Evolutionary conservation across 176 grass and related monocot species (phyloP).

Genomic region (Hordeum vulgare): MorexV3_pseudomolecules_assembly NC_058524.1:581331960-581332459

Average conservation of each 20-base stretch:
- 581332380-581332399: too few relatives aligned
- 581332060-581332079: constrained; percentile 34
- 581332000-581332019: background rate
- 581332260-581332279: constrained; percentile 43
- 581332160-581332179: background rate
- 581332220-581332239: background rate
- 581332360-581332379: constrained; percentile 16
- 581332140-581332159: constrained; percentile 31
- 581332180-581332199: background rate
- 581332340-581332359: constrained; percentile 35
- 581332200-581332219: background rate
- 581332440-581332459: constrained; percentile 3
- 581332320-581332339: constrained; percentile 40
- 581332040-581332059: constrained; percentile 29
- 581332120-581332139: constrained; percentile 21
- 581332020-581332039: constrained; percentile 21
- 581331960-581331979: constrained; percentile 17
- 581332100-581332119: constrained; percentile 19
- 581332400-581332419: constrained; percentile 21
- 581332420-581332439: constrained; percentile 32
- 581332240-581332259: constrained; percentile 30
- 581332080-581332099: background rate
- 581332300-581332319: constrained; percentile 33
- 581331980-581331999: constrained; percentile 20
- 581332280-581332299: constrained; percentile 19